Percentiles rank a stretch among this genome's conserved stretches.
phyloP scores from a whole-genome alignment of 2,329 filamentous ascomycete species.

The Scytalidium sp. region DNA sequence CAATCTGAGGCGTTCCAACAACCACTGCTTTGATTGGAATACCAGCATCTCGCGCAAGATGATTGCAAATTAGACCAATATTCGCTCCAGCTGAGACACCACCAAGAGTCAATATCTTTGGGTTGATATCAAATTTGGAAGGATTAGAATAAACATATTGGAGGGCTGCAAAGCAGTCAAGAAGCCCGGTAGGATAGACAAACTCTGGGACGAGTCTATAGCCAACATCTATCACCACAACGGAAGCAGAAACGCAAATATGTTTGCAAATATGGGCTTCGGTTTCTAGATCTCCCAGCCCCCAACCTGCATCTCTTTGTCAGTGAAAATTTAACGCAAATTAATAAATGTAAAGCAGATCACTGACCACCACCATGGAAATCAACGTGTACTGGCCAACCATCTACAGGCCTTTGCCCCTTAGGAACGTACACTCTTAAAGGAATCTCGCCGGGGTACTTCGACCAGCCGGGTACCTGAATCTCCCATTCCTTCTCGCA shows the following conservation, averaged over 20 bases:
- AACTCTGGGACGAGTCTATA: conserved; percentile 50
- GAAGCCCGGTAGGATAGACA: conserved; percentile 43
- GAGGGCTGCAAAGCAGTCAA: conserved; percentile 42
- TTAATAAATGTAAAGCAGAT: too few species aligned
- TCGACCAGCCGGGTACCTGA: conserved; percentile 30
- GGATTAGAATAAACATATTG: conserved; percentile 32
- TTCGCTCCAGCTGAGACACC: conserved; percentile 43
- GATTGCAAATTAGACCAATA: conserved; percentile 35
- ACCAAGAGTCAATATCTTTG: conserved; percentile 38
- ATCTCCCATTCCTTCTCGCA: conserved; percentile 37
- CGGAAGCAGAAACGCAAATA: conserved; percentile 39
- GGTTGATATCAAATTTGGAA: conserved; percentile 35
- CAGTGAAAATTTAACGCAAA: too few species aligned
- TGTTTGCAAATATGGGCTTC: conserved; percentile 47
- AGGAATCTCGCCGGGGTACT: conserved; percentile 23
- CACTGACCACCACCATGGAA: conserved; percentile 40
- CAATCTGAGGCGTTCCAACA: conserved; percentile 52
- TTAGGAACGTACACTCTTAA: conserved; percentile 44
- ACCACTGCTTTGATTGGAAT: conserved; percentile 36
- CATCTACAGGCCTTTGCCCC: conserved; percentile 25
- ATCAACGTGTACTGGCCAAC: conserved; percentile 45
- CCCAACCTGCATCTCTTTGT: conserved; percentile 31
- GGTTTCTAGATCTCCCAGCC: conserved; percentile 46
- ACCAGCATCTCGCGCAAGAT: conserved; percentile 36
- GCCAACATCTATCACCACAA: conserved; percentile 47